Evolutionary conservation across 495 filamentous ascomycete species (phyloP), one percentile per base, ranked within the genome.

Genomic region (Articulospora tetracladia): DNA sequence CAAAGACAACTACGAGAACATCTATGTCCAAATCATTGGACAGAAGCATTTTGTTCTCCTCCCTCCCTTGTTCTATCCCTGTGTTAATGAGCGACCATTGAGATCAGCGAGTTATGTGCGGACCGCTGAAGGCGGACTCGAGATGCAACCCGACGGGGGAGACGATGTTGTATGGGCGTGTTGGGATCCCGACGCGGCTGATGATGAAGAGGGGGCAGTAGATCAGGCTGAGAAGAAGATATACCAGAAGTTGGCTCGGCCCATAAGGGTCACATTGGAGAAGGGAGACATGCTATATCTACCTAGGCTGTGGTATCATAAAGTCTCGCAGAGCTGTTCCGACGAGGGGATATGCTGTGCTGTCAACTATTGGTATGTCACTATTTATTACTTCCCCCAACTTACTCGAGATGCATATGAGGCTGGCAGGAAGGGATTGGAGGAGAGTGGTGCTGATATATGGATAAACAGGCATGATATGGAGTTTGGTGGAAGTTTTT

Each of bases 271-370:
- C 7, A 84, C 80, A 10, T 68, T 92, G 11, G 64, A 83, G 0
- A 76, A 79, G n/a, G 89, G 89, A 1, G 89, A 93, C 71, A 86
- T 93, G 80, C 64, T 93, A n/a, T 93, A 92, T 72, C 69, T 93
- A 23, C 89, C 89, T 22, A 80, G 85, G 24, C 77, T 91, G 72
- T 91, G 88, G 88, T 88, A 60, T 68, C 83, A 86, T 72, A 89
- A 91, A 67, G 89, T 93, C 11, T 83, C 81, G 1, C 89, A 93
- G 66, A 78, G 75, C 0, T 83, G 77, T 55, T 76, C 73, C 0
- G 71, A 79, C 15, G 86, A 89, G 57, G 83, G 84, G 0, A 80
- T 91, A 13, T 90, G 85, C 57, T 81, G 84, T 55, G 86, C 88
- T 0, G 87, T 91, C 2, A 93, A 93, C 70, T 92, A 92, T 66